phyloP scores from a whole-genome alignment of 768 basidiomycete species.

The Trametes cinnabarina region DNA sequence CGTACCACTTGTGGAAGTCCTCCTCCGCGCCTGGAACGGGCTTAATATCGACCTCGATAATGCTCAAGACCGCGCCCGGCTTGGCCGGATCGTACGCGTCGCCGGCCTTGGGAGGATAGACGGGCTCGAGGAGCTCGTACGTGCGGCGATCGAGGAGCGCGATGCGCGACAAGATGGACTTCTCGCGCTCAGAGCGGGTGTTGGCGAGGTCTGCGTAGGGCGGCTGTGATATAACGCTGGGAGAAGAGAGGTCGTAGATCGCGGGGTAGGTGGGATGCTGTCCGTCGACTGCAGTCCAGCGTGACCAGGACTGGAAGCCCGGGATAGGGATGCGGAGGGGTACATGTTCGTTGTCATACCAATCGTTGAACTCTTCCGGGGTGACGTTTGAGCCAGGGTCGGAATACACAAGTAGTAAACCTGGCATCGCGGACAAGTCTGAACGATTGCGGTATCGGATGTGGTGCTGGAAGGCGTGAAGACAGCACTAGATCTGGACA shows the following conservation, averaged over 20 bases:
- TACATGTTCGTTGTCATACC: conserved; percentile 58
- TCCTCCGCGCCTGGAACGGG: conserved; percentile 29
- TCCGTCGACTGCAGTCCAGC: conserved; percentile 35
- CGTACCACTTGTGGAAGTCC: conserved; percentile 31
- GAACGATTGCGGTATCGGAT: no score
- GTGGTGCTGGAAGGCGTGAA: no score
- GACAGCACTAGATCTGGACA: no score
- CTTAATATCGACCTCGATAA: conserved; percentile 27
- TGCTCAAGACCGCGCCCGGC: conserved; percentile 24
- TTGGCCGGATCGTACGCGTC: conserved; percentile 22
- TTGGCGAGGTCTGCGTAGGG: conserved; percentile 36
- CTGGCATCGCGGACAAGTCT: neutral
- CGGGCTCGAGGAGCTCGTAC: conserved; percentile 26
- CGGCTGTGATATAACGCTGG: conserved; percentile 28
- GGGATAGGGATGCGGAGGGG: conserved; percentile 37
- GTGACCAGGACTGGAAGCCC: conserved; percentile 36
- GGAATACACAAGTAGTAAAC: conserved; percentile 4
- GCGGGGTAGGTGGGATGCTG: conserved; percentile 34
- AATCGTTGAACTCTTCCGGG: conserved; percentile 42
- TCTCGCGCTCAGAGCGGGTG: conserved; percentile 32
- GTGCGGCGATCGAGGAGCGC: conserved; percentile 36
- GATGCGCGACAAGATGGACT: conserved; percentile 29
- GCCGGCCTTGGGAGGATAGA: conserved; percentile 1
- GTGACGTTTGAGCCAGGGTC: conserved; percentile 4
- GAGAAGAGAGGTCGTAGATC: conserved; percentile 36